Base-by-base conservation (phyloP, 495 filamentous ascomycete genomes). In the Apiosordaria backusii region DNA sequence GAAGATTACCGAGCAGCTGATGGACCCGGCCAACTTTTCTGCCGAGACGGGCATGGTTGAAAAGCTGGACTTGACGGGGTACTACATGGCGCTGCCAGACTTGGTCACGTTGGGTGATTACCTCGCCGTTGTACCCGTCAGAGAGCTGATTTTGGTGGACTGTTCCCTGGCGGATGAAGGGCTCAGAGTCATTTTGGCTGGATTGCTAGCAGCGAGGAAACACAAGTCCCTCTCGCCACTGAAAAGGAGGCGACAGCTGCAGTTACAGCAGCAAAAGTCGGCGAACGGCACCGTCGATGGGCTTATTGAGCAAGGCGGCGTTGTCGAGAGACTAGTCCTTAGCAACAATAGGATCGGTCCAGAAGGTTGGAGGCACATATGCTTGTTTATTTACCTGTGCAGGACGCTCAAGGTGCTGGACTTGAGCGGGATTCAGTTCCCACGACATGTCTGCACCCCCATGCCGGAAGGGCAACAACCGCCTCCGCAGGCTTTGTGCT, bases 341-440 rank as follows among this genome's bases (percentile, higher is more conserved):
- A 97, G 96, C 75, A 89, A 93, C 72, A 96, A 96, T 71, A 94
- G 92, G 71, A 90, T 98, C 64, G 88, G 89, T 9, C 78, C 82
- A 2, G 91, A 94, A 62, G 95, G 95, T 27, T 99, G 95, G 95
- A 89, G 88, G 71, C 89, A 97, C 70, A 90, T 99, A 50, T 88
- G 88, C 63, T 81, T 96, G 9, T 99, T 99, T 74, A 81, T 97
- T 23, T 89, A 97, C 73, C 88, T 97, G 76, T 97, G 90, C 58
- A 87, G 87, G 65, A 93, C 92, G 9, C 77, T 99, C 35, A 93
- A 92, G 76, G 90, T 86, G 10, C 84, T 98, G 25, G 95, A 98
- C 75, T 71, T 98, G 24, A 92, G 92, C 2, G 89, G 90, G 70
- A 88, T 96, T 68, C 86, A 85, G n/a, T 92, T 98, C 64, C 95